Conservation (phyloP, 208 protist genomes). For the Acanthamoeba quina region DNA sequence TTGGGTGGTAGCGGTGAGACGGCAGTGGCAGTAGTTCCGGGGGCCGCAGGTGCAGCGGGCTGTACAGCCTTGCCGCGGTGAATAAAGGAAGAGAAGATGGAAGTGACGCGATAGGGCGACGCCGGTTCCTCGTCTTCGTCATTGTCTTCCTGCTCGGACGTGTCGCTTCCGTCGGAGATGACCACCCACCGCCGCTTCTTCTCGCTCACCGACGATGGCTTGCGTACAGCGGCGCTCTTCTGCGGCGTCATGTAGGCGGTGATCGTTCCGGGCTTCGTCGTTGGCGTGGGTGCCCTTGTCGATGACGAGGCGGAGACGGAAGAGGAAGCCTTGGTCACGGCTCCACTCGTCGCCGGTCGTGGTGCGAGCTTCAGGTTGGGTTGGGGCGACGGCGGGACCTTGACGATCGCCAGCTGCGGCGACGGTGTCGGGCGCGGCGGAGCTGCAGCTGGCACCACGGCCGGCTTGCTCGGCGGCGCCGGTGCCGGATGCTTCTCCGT, state of each 20-base stretch:
- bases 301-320: not conserved
- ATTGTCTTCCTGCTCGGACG: not conserved
- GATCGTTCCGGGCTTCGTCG: not conserved
- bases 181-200: slow-evolving; percentile 43
- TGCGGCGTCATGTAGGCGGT: not conserved
- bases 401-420: not conserved
- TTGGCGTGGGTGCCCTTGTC: not conserved
- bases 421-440: not conserved
- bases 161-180: not conserved
- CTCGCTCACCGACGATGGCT: not conserved
- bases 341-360: not conserved
- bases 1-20: not conserved
- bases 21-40: too few relatives aligned
- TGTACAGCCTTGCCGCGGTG: not conserved
- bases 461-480: not conserved
- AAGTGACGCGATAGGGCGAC: slow-evolving; percentile 15
- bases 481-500: not conserved
- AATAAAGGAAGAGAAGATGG: not conserved
- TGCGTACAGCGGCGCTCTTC: not conserved
- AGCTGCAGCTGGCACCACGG: not conserved
- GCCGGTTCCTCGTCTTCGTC: not conserved
- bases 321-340: not conserved
- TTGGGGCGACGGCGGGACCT: not conserved
- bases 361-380: not conserved
- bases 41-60: not conserved